A percentile compares a stretch with the other conserved stretches of the same genome.
Evolutionary conservation across 2,329 filamentous ascomycete genomes (phyloP).

Genomic region (Aspergillus novofumigatus): DNA sequence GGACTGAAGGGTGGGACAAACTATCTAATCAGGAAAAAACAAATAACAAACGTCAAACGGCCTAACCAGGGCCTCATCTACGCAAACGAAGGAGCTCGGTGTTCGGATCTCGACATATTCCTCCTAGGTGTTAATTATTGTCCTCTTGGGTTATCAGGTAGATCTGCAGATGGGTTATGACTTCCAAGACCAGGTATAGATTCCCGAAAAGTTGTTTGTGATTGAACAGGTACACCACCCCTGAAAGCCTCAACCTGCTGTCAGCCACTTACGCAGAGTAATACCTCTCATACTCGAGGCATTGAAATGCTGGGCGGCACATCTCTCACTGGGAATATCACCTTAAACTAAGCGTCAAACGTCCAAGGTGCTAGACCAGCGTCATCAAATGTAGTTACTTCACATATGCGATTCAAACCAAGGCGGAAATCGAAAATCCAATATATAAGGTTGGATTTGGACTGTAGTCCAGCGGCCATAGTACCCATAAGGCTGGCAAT

Average conservation of each 20-base stretch:
- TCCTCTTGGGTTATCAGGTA: background rate
- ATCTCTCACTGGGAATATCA: background rate
- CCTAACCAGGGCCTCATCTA: background rate
- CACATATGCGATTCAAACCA: too few species aligned
- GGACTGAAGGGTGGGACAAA: conserved; percentile 16
- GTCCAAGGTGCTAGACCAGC: background rate
- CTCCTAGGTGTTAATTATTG: background rate
- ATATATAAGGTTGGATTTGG: background rate
- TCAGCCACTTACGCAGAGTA: background rate
- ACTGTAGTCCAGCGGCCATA: background rate
- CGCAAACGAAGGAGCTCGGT: background rate
- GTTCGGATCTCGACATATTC: background rate
- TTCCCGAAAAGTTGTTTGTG: background rate
- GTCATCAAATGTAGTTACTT: too few species aligned
- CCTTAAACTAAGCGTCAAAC: background rate
- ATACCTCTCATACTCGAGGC: background rate
- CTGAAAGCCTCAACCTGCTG: background rate
- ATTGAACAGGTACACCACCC: background rate
- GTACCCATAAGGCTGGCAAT: background rate
- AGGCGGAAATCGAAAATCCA: background rate
- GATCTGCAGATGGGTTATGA: background rate
- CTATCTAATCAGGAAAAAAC: conserved; percentile 4
- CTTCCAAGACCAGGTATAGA: background rate
- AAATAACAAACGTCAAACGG: background rate
- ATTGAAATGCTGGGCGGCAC: background rate